phyloP scores from a whole-genome alignment of 371 early-diverging fungal species.

The Apophysomyces variabilis region DNA sequence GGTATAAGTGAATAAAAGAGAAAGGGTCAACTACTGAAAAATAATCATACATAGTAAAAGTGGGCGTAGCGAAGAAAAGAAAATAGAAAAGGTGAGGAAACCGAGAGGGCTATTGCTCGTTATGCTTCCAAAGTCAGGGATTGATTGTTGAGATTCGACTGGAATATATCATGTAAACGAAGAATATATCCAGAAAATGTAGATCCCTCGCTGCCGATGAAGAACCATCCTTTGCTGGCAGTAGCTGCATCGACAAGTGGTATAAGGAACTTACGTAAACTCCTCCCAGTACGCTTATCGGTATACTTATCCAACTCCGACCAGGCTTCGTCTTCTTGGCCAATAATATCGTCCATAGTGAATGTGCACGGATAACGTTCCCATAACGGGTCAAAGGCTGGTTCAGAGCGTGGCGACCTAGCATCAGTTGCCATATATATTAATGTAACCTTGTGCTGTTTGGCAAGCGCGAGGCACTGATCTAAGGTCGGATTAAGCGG shows the following conservation, averaged over 20 bases:
- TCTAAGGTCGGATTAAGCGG: conserved; percentile 7
- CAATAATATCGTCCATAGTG: conserved; percentile 54
- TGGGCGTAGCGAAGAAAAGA: not conserved
- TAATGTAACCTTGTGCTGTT: conserved; percentile 28
- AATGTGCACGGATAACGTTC: conserved; percentile 62
- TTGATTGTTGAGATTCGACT: conserved; percentile 21
- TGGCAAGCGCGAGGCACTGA: conserved; percentile 33
- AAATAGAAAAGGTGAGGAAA: too few species aligned
- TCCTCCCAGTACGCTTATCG: conserved; percentile 20
- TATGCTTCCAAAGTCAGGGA: not conserved
- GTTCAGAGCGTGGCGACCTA: conserved; percentile 43
- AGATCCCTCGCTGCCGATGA: conserved; percentile 36
- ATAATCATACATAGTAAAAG: conserved; percentile 8
- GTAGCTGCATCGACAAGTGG: conserved; percentile 35
- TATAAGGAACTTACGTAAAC: conserved; percentile 28
- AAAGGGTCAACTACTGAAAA: not conserved
- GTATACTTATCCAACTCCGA: conserved; percentile 16
- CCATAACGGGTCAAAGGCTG: conserved; percentile 47
- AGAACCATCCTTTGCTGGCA: conserved; percentile 36
- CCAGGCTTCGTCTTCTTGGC: conserved; percentile 11
- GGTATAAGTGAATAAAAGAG: not conserved
- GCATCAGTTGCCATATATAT: conserved; percentile 68
- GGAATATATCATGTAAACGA: conserved; percentile 37
- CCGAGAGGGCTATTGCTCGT: not conserved
- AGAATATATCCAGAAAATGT: conserved; percentile 39